A percentile compares a stretch with the other conserved stretches of the same genome.
Conservation (phyloP, 208 protist genomes). For the Strigomonas culicis region DNA sequence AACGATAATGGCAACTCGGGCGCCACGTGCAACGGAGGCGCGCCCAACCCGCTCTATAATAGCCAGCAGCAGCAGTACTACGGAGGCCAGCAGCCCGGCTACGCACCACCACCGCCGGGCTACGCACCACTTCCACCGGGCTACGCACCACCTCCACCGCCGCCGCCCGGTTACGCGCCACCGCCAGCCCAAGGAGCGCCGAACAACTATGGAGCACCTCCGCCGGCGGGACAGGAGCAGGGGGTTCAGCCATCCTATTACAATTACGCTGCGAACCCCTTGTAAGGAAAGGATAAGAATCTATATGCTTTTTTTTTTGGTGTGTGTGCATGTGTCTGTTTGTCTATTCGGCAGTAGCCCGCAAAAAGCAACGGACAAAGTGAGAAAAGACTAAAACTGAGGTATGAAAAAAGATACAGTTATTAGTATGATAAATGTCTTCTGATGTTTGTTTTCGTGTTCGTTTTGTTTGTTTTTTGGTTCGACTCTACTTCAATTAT, state of each 20-base stretch:
- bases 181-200: too few species aligned
- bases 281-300: slow-evolving; percentile 4
- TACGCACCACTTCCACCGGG: background rate
- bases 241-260: background rate
- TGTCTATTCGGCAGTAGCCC: too few species aligned
- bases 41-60: background rate
- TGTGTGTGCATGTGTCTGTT: too few species aligned
- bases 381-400: too few species aligned
- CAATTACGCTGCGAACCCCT: slow-evolving; percentile 2
- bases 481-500: background rate
- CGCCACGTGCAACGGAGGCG: background rate
- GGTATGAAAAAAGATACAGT: too few species aligned
- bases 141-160: background rate
- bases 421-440: background rate
- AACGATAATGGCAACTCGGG: background rate
- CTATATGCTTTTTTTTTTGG: slow-evolving; percentile 6
- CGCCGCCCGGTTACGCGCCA: background rate
- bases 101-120: background rate
- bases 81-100: background rate
- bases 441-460: background rate
- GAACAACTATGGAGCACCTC: background rate
- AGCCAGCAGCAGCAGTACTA: background rate
- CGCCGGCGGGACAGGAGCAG: background rate
- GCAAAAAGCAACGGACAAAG: too few species aligned
- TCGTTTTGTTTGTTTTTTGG: background rate